Evolutionary conservation across 2,329 filamentous ascomycete species (phyloP), one percentile per base, ranked within the genome.

Genomic region (Alternaria sp.): DNA sequence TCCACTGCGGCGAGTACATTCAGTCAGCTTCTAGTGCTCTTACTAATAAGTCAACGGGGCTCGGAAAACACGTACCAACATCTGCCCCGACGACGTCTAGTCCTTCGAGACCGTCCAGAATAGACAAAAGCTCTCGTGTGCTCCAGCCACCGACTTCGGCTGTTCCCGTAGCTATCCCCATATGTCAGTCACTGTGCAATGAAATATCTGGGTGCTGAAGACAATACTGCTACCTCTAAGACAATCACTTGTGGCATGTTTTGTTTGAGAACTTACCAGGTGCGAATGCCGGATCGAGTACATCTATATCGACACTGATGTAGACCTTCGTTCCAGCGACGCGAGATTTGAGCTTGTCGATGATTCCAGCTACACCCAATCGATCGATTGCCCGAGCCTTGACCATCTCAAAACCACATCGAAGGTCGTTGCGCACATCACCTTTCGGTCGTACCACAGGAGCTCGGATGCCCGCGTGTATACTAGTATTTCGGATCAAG

Each of bases 141-240:
- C 83, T 85, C 87, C 87, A 89, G 4, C 87, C 88, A 49, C 87
- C 87, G 2, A 86, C 85, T 71, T 89, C 88, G 10, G 87, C 83
- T 1, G 88, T 89, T 3, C 88, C 87, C 0, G 87, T 89, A 9
- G 82, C 85, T 79, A 57, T 40, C 23, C 3, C 40, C 7, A 9
- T 9, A 7, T 17, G 55, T 60, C 15, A 64, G 56, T 55, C n/a
- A 26, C 36, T 28, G 26, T 28, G 26, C 10, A 28, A 12, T 10
- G 26, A 28, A 12, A 28, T 12, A 28, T 12, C 26, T 28, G 10
- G 10, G 23, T 21, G 21, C 21, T 21, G 21, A 21, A 21, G 21
- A 21, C 21, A 21, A 21, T 21, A 21, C 21, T 21, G 21, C 21
- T 21, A 21, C 21, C 21, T 21, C 21, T 21, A 21, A 21, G 21